These are phyloP conservation scores for Monosporozyma siamensis DNA, from an alignment of 805 yeast genomes.

Conservation along the genomic window DNA sequence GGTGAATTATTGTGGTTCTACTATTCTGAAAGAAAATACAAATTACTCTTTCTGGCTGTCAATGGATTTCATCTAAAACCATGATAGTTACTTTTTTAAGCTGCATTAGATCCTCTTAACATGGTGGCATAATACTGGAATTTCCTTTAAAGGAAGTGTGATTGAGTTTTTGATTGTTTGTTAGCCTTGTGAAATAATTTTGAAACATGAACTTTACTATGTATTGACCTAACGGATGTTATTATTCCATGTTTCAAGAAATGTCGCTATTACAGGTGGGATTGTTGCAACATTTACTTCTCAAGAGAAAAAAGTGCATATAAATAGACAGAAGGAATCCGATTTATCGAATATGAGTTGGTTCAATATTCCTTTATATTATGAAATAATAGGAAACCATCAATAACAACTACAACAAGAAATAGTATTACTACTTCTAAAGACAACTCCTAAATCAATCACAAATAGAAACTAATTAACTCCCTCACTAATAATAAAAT, in stretches of 20 bases:
- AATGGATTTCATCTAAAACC: background rate
- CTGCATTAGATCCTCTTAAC: background rate
- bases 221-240: background rate
- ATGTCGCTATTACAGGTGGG: too few relatives aligned
- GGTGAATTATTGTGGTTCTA: background rate
- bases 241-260: background rate
- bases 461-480: conserved; percentile 1
- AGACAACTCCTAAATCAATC: background rate
- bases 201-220: background rate
- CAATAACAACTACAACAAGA: background rate
- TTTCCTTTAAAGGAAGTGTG: background rate
- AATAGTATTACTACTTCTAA: background rate
- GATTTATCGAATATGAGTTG: too few relatives aligned
- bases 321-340: too few relatives aligned
- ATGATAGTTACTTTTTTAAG: background rate
- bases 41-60: background rate
- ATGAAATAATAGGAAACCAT: background rate
- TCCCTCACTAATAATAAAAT: conserved; percentile 7
- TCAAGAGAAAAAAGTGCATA: too few relatives aligned
- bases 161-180: background rate
- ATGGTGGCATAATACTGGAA: background rate
- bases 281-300: too few relatives aligned
- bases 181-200: background rate
- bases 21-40: background rate
- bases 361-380: too few relatives aligned